Evolutionary conservation across 2,329 filamentous ascomycete species (phyloP).

Genomic region (Ceratocystis papillata): DNA sequence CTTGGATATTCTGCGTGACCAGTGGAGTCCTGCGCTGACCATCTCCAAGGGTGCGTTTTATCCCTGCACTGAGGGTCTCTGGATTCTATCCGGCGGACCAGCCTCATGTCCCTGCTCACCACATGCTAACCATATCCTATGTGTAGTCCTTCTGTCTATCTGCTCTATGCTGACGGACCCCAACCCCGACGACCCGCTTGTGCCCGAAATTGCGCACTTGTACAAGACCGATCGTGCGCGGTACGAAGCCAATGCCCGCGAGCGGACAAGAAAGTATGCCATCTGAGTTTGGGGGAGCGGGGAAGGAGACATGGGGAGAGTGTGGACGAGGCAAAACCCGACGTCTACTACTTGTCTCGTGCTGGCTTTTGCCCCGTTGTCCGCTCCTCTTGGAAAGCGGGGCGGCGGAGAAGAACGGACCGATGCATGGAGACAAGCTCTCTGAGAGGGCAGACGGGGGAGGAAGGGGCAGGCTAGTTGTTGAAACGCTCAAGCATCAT

Average conservation of each 20-base stretch:
- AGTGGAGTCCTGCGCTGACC: constrained; percentile 97
- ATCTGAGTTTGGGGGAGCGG: constrained; percentile 47
- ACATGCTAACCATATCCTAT: constrained; percentile 23
- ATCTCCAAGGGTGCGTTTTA: constrained; percentile 78
- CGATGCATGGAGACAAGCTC: neutral
- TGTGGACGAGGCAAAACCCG: neutral
- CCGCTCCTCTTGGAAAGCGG: neutral
- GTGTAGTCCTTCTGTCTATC: constrained; percentile 87
- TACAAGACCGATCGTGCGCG: constrained; percentile 97
- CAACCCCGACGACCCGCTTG: constrained; percentile 96
- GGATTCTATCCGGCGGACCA: too few species aligned
- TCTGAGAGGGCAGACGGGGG: neutral
- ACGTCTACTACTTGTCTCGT: neutral
- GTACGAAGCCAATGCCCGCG: constrained; percentile 91
- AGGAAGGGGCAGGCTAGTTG: neutral
- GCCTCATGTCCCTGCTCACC: neutral
- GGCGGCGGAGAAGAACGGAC: neutral
- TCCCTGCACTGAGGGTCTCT: too few species aligned
- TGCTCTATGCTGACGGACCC: constrained; percentile 99
- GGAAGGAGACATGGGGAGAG: neutral
- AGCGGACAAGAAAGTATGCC: constrained; percentile 99
- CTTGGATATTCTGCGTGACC: constrained; percentile 93
- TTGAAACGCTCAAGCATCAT: constrained; percentile 12
- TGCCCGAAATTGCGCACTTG: constrained; percentile 97
- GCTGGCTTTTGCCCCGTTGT: neutral